Conservation (phyloP, 345 rosid species). For the Boechera stricta region DNA sequence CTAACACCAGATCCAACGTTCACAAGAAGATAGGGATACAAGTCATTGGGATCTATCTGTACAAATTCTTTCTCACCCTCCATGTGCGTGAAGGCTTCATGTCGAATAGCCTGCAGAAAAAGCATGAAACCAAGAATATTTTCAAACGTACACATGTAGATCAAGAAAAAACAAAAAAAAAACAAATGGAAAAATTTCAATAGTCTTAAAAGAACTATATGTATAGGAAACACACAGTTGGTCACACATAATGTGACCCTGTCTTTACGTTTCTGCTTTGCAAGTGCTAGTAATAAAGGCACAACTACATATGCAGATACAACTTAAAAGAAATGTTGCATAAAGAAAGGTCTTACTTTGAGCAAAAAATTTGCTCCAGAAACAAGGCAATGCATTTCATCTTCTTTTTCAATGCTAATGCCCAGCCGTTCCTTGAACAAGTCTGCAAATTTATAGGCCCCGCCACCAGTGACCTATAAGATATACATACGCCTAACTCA, state of each 20-base stretch:
- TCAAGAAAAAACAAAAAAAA: not conserved
- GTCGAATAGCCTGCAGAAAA: constrained; percentile 86
- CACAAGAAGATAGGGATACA: constrained; percentile 98
- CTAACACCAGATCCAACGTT: constrained; percentile 99
- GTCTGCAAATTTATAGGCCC: constrained; percentile 92
- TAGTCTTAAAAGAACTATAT: not conserved
- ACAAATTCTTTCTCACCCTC: constrained; percentile 95
- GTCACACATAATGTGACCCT: not conserved
- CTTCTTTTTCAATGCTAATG: constrained; percentile 95
- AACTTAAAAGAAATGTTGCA: constrained; percentile 25
- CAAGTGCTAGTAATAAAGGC: constrained; percentile 18
- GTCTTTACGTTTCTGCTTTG: constrained; percentile 1
- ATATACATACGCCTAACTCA: not conserved
- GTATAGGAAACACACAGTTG: not conserved
- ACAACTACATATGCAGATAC: constrained; percentile 7
- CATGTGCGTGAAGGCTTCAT: constrained; percentile 98
- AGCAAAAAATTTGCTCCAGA: constrained; percentile 98
- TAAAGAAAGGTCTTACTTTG: constrained; percentile 57
- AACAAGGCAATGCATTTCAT: constrained; percentile 98
- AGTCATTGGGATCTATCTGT: constrained; percentile 86
- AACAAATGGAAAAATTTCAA: not conserved
- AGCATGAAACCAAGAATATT: not conserved
- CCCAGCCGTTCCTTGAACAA: constrained; percentile 96
- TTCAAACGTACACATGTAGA: not conserved
- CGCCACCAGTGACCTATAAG: constrained; percentile 96